These are phyloP conservation scores for Cyclostephanos tholiformis DNA, from an alignment of 108 stramenopile species.

Conservation along the genomic window DNA sequence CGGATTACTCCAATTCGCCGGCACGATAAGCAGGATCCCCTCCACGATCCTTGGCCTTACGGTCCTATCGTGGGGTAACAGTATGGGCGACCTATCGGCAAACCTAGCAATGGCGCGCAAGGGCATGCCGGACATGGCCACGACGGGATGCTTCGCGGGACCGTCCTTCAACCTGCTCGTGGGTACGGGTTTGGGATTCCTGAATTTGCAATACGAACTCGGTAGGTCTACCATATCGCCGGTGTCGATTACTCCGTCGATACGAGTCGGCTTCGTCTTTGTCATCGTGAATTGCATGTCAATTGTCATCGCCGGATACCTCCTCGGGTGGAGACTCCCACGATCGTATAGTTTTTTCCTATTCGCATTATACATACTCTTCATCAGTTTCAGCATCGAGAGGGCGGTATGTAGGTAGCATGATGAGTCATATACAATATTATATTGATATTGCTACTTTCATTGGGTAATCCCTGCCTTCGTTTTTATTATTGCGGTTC, in stretches of 20 bases:
- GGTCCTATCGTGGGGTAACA: slow-evolving; percentile 81
- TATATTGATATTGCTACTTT: too few relatives aligned
- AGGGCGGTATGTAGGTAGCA: not conserved
- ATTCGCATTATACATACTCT: slow-evolving; percentile 33
- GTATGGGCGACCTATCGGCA: slow-evolving; percentile 65
- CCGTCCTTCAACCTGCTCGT: slow-evolving; percentile 81
- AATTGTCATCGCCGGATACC: slow-evolving; percentile 52
- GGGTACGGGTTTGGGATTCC: slow-evolving; percentile 54
- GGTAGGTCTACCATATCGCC: slow-evolving; percentile 27
- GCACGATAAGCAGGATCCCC: slow-evolving; percentile 51
- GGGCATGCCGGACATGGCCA: slow-evolving; percentile 59
- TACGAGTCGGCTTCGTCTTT: slow-evolving; percentile 70
- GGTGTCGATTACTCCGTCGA: slow-evolving; percentile 57
- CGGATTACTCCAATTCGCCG: slow-evolving; percentile 57
- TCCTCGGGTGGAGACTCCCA: slow-evolving; percentile 44
- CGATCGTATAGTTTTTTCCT: slow-evolving; percentile 34
- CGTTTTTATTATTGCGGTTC: too few relatives aligned
- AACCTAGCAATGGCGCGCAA: slow-evolving; percentile 71
- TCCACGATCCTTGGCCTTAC: slow-evolving; percentile 67
- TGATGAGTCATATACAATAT: too few relatives aligned
- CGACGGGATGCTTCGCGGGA: slow-evolving; percentile 44
- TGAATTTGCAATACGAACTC: slow-evolving; percentile 29
- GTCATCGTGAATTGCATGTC: slow-evolving; percentile 63
- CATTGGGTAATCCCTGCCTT: too few relatives aligned
- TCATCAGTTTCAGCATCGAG: slow-evolving; percentile 23